Conservation (phyloP, 2,329 filamentous ascomycete genomes). For the Exophiala alcalophila region DNA sequence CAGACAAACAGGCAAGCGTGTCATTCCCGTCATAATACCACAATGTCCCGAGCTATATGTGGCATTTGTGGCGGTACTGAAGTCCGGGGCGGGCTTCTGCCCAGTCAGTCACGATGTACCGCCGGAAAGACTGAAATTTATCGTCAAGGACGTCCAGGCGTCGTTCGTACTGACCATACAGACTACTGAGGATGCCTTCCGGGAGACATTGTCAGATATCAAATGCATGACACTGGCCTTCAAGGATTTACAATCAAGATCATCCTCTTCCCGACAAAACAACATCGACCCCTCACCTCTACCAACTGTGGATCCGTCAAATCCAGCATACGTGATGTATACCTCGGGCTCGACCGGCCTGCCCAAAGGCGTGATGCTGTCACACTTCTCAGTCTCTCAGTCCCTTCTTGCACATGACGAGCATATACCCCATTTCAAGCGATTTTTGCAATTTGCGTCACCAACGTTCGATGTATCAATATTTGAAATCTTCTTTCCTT, state of each 20-base stretch:
- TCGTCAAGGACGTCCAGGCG: slow-evolving; percentile 72
- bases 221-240: slow-evolving; percentile 44
- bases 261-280: neutral
- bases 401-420: slow-evolving; percentile 76
- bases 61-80: slow-evolving; percentile 71
- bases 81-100: slow-evolving; percentile 81
- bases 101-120: slow-evolving; percentile 78
- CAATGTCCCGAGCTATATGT: slow-evolving; percentile 78
- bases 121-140: slow-evolving; percentile 72
- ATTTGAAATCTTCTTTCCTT: slow-evolving; percentile 90
- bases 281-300: slow-evolving; percentile 17
- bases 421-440: slow-evolving; percentile 70
- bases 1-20: slow-evolving; percentile 22
- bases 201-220: slow-evolving; percentile 19
- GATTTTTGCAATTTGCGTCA: slow-evolving; percentile 88
- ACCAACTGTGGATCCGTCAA: slow-evolving; percentile 38
- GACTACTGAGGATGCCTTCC: slow-evolving; percentile 31
- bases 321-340: slow-evolving; percentile 82
- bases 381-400: slow-evolving; percentile 76
- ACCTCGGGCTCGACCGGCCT: slow-evolving; percentile 86
- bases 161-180: slow-evolving; percentile 63
- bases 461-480: slow-evolving; percentile 93
- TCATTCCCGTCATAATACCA: slow-evolving; percentile 74
- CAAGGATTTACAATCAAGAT: slow-evolving; percentile 4
- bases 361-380: slow-evolving; percentile 82